Conservation (phyloP, 257 asterid genomes). For the Solanum pinnatisectum region DNA sequence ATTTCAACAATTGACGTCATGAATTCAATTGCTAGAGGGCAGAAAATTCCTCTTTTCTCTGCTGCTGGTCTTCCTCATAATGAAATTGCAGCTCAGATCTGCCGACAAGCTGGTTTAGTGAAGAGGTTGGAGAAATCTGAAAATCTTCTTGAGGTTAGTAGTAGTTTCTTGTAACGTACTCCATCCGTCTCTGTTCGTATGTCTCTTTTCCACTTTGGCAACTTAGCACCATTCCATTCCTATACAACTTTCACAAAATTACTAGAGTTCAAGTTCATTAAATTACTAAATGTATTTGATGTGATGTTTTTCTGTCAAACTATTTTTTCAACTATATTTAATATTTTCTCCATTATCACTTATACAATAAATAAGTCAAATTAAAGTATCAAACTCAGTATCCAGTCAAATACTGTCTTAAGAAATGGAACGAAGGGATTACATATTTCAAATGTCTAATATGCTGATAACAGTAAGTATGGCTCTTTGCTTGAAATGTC, state of each 20-base stretch:
- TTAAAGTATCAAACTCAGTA: background rate
- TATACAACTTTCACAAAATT: background rate
- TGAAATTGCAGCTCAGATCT: slow-evolving; percentile 98
- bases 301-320: background rate
- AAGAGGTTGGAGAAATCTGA: slow-evolving; percentile 84
- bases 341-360: background rate
- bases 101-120: slow-evolving; percentile 99
- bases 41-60: slow-evolving; percentile 93
- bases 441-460: background rate
- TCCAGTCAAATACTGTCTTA: background rate
- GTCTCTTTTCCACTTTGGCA: background rate
- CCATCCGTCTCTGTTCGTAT: background rate
- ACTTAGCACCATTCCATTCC: background rate
- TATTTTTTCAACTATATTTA: background rate
- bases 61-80: slow-evolving; percentile 99
- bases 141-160: slow-evolving; percentile 72
- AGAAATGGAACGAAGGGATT: background rate
- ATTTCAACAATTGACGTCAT: slow-evolving; percentile 97
- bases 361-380: background rate
- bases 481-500: background rate
- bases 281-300: background rate
- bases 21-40: slow-evolving; percentile 99
- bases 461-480: background rate
- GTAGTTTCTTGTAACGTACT: background rate
- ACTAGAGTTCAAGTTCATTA: background rate